Evolutionary conservation across 352 stramenopile species (phyloP).

Genomic region (Phytophthora cryptogea): DNA sequence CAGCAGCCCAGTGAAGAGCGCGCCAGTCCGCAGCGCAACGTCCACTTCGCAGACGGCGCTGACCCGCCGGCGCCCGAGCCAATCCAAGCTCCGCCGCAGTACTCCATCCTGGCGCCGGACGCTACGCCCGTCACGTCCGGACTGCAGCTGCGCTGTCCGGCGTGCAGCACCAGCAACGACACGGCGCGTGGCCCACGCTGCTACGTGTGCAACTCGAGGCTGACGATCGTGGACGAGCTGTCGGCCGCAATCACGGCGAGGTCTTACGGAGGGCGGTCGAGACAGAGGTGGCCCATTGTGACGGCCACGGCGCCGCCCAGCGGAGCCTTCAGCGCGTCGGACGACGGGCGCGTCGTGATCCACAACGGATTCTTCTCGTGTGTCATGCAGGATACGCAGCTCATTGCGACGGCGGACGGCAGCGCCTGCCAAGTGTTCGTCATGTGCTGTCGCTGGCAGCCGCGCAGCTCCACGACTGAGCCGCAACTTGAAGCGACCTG

Average conservation of each 20-base stretch:
- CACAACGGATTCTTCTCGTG: constrained; percentile 40
- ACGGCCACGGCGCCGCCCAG: constrained; percentile 14
- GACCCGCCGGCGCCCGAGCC: constrained; percentile 15
- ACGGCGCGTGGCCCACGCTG: constrained; percentile 33
- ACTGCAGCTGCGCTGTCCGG: constrained; percentile 43
- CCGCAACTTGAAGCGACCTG: constrained; percentile 28
- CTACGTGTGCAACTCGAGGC: constrained; percentile 36
- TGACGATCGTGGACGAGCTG: constrained; percentile 23
- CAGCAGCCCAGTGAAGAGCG: constrained; percentile 9
- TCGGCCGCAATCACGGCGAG: constrained; percentile 11
- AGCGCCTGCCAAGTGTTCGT: constrained; percentile 41
- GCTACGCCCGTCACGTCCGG: constrained; percentile 8
- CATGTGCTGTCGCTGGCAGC: constrained; percentile 42
- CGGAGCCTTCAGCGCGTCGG: constrained; percentile 22
- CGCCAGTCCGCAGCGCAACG: constrained; percentile 10
- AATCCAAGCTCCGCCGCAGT: constrained; percentile 15
- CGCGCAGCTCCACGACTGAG: neutral
- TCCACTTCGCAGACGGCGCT: constrained; percentile 27
- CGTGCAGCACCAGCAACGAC: constrained; percentile 42
- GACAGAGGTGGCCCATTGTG: constrained; percentile 17
- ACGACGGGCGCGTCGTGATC: constrained; percentile 34
- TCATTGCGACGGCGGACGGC: constrained; percentile 24
- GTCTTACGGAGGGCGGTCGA: constrained; percentile 1
- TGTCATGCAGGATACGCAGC: constrained; percentile 34
- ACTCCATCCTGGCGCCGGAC: constrained; percentile 20